Base-by-base conservation (phyloP, 2,329 filamentous ascomycete genomes). In the Thielaviopsis punctulata region DNA sequence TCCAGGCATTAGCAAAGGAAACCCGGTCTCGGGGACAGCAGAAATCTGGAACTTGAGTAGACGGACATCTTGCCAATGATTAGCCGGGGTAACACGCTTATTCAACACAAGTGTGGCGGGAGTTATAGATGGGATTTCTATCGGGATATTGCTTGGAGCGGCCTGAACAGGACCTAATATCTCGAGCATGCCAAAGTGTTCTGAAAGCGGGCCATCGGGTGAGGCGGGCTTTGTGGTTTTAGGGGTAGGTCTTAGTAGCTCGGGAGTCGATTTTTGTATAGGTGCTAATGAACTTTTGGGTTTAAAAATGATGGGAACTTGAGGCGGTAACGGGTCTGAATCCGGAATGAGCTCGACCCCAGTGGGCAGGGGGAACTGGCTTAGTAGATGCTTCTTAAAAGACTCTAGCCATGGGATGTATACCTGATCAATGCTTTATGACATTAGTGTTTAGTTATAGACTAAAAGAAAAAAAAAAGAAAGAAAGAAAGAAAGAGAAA, bases 31-130 rank as follows among this genome's bases (percentile, higher is more conserved):
- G 57, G n/a, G 52, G 41, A 39, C 45, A 30, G 21, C 52, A 55
- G 56, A 10, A 63, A 78, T 59, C 8, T 69, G 71, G 13, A 96
- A 70, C 1, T 71, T 73, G n/a, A 95, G 66, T 50, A 85, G 77
- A 0, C 92, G 84, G 45, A 96, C 90, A 67, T 98, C 92, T 68
- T 98, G 92, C 82, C 87, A 95, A 66, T 98, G 92, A 1, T 70
- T 69, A 1, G 64, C 48, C 0, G 89, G 80, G 0, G 92, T 98
- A 5, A 94, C 65, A 15, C 89, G 77, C 18, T 70, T 64, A 61
- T 94, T 95, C n/a, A 66, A 63, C 0, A 70, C 60, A 0, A 98
- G 62, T 0, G 65, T 73, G 8, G 81, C 64, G 1, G 65, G 64
- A 2, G 45, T 33, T 13, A 30, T 23, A 19, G 36, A 48, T 2